Conservation (phyloP, 2,329 filamentous ascomycete genomes). For the Pestalotiopsis sp. region DNA sequence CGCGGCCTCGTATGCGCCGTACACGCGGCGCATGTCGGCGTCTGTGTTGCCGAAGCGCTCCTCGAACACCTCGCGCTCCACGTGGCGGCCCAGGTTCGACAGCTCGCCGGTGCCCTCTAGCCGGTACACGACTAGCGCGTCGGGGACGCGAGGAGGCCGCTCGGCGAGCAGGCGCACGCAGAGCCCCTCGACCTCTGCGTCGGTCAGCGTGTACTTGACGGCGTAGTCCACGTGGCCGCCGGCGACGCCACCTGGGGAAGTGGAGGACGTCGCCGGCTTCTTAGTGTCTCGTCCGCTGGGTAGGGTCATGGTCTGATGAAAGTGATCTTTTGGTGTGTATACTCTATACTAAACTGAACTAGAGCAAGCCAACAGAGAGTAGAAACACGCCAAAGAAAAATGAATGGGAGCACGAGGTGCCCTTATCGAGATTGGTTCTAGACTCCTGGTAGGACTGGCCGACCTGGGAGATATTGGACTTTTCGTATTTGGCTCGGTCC, state of each 20-base stretch:
- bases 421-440: neutral
- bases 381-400: neutral
- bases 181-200: slow-evolving; percentile 10
- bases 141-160: slow-evolving; percentile 12
- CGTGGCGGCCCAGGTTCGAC: slow-evolving; percentile 15
- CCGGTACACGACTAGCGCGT: slow-evolving; percentile 12
- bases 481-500: no score
- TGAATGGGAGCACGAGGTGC: neutral
- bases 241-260: neutral
- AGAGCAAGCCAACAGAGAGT: neutral
- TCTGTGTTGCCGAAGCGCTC: slow-evolving; percentile 14
- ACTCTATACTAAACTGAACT: neutral
- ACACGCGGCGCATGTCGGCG: slow-evolving; percentile 13
- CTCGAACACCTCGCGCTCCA: slow-evolving; percentile 17
- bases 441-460: neutral
- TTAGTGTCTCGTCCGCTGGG: neutral
- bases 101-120: slow-evolving; percentile 12
- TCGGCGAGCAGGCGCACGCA: slow-evolving; percentile 12
- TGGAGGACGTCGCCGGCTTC: neutral
- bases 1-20: slow-evolving; percentile 11
- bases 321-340: neutral
- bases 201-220: slow-evolving; percentile 14
- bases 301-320: neutral
- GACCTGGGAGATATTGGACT: neutral
- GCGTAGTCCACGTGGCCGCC: neutral